Evolutionary conservation across 768 basidiomycete species (phyloP).

Genomic region (Naganishia onofrii): DNA sequence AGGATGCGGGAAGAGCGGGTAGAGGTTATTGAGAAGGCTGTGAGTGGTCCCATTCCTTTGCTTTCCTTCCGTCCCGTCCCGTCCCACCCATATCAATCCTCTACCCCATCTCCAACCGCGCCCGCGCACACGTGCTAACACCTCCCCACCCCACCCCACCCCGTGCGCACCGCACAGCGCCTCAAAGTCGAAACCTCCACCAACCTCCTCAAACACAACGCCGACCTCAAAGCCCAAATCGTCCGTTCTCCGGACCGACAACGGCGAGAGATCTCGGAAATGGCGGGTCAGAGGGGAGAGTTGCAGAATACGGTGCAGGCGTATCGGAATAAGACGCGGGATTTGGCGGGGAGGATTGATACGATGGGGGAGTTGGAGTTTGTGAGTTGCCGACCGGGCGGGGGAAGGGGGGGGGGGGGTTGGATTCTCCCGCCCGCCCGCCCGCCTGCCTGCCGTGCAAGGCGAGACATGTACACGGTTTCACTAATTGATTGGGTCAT

Average conservation of each 20-base stretch:
- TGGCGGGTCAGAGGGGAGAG: background rate
- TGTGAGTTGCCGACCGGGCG: background rate
- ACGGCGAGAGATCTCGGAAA: constrained; percentile 14
- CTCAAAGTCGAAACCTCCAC: constrained; percentile 22
- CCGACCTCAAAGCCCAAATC: constrained; percentile 23
- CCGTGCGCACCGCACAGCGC: too few relatives aligned
- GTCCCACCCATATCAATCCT: too few relatives aligned
- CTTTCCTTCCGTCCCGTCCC: too few relatives aligned
- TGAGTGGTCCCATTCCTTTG: background rate
- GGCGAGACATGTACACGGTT: too few relatives aligned
- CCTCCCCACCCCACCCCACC: too few relatives aligned
- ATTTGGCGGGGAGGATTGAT: constrained; percentile 15
- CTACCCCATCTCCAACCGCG: too few relatives aligned
- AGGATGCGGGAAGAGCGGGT: constrained; percentile 18
- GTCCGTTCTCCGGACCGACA: constrained; percentile 18
- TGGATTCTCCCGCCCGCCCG: too few relatives aligned
- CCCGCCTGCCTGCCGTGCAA: too few relatives aligned
- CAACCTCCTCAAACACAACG: constrained; percentile 14
- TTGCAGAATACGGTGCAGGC: constrained; percentile 11
- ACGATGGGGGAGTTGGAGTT: constrained; percentile 19
- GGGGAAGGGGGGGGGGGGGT: background rate
- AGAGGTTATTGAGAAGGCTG: constrained; percentile 20
- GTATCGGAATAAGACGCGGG: constrained; percentile 15
- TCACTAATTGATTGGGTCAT: background rate
- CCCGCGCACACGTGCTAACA: too few relatives aligned